Evolutionary conservation across 345 rosid genomes (phyloP).

Genomic region (Cochlearia excelsa): DNA sequence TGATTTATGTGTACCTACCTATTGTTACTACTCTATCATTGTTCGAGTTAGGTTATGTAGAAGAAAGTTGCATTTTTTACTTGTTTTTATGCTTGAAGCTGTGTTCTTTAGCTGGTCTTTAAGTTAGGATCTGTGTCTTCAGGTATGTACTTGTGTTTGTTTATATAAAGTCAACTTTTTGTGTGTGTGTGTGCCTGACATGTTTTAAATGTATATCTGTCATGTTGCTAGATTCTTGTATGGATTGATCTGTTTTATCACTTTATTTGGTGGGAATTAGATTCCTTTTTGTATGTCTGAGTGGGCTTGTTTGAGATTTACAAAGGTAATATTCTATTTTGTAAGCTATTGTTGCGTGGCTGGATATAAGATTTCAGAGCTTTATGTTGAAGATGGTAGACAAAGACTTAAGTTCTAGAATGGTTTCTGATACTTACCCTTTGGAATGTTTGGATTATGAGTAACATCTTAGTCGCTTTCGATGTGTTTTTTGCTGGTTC

Average conservation of each 20-base stretch:
- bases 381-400: not conserved
- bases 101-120: conserved; percentile 16
- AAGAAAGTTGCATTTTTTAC: conserved; percentile 10
- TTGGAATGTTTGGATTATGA: not conserved
- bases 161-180: conserved; percentile 32
- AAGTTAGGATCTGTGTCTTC: conserved; percentile 18
- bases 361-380: conserved; percentile 6
- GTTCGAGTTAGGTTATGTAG: conserved; percentile 1
- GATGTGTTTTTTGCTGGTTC: conserved; percentile 20
- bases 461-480: conserved; percentile 11
- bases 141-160: conserved; percentile 15
- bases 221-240: conserved; percentile 33
- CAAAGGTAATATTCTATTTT: not conserved
- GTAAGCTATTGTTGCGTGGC: conserved; percentile 4
- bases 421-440: not conserved
- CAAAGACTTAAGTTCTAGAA: not conserved
- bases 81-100: conserved; percentile 3
- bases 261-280: conserved; percentile 29
- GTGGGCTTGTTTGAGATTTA: conserved; percentile 24
- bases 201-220: conserved; percentile 15
- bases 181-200: conserved; percentile 31
- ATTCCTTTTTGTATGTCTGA: conserved; percentile 16
- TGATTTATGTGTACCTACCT: too few species aligned
- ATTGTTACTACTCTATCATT: too few species aligned
- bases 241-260: conserved; percentile 4